Conservation (phyloP, 108 stramenopile genomes). For the Cylindrotheca fusiformis region DNA sequence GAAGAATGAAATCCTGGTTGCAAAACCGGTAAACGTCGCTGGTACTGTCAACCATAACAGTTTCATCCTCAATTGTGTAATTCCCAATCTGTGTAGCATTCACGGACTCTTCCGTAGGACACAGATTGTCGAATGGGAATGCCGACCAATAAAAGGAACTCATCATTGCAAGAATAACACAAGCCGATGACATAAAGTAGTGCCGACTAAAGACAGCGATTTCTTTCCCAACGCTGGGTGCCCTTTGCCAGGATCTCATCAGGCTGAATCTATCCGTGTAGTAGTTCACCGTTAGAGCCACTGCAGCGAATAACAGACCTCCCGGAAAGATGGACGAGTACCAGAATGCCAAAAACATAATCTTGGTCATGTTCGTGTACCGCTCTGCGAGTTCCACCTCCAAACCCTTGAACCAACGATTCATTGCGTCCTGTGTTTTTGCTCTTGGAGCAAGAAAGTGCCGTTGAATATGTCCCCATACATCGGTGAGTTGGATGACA, state of each 20-base stretch:
- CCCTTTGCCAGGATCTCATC: slow-evolving; percentile 78
- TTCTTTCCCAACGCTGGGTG: slow-evolving; percentile 56
- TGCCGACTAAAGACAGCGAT: slow-evolving; percentile 70
- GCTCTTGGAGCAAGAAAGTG: slow-evolving; percentile 80
- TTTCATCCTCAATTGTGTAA: background rate
- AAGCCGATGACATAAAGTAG: slow-evolving; percentile 69
- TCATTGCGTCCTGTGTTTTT: slow-evolving; percentile 78
- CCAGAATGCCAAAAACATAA: slow-evolving; percentile 74
- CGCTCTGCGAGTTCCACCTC: slow-evolving; percentile 68
- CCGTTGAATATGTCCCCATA: slow-evolving; percentile 51
- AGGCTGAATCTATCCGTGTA: slow-evolving; percentile 64
- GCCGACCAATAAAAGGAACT: slow-evolving; percentile 78
- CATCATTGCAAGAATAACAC: slow-evolving; percentile 61
- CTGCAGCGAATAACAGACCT: slow-evolving; percentile 66
- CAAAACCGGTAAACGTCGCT: slow-evolving; percentile 32
- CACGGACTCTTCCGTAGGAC: background rate
- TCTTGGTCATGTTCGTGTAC: slow-evolving; percentile 65
- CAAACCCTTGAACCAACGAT: slow-evolving; percentile 63
- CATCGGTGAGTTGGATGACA: slow-evolving; percentile 54
- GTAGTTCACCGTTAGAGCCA: slow-evolving; percentile 65
- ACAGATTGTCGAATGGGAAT: slow-evolving; percentile 80
- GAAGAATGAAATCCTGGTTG: slow-evolving; percentile 34
- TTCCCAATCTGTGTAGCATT: slow-evolving; percentile 7
- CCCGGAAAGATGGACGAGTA: slow-evolving; percentile 77
- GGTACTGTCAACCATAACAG: background rate